Evolutionary conservation across 2,329 filamentous ascomycete genomes (phyloP), one percentile per base, ranked within the genome.

Genomic region (Pseudocercospora crystallina): DNA sequence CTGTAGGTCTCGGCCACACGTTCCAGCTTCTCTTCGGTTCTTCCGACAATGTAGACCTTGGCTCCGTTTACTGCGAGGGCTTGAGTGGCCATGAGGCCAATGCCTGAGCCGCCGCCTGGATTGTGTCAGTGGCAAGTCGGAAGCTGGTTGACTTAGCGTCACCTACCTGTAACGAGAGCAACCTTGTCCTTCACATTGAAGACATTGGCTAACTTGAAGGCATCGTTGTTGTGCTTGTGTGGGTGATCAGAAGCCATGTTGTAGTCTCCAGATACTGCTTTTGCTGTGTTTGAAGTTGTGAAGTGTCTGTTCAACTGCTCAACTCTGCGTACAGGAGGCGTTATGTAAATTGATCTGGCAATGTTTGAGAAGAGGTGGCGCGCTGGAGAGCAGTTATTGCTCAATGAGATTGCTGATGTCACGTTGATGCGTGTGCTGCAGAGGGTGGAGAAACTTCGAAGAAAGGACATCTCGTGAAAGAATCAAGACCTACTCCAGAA

Each of bases 1-100:
- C 69, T 68, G 56, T 75, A 71, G 11, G 64, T 67, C 54, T 75
- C 67, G 9, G 65, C 73, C 5, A 76, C 74, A n/a, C 63, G 69
- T 12, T 76, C 71, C 5, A 77, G 70, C 65, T 77, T 77, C 53
- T 77, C 74, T 47, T 72, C 62, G 8, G 72, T 76, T 15, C 75
- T 69, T 35, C 75, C 74, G 14, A 72, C 69, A 55, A 77, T 76
- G 61, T 78, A 77, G 17, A 76, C 74, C 60, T 76, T 76, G 29
- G 66, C 67, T 2, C 65, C 65, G 51, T 68, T 68, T 41, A 63
- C 49, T 26, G 72, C 72, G 15, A 75, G 66, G 9, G 73, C 69
- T 58, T 76, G 74, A 13, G 69, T 70, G 35, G 69, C 64, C 74
- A 77, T 77, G 49, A 77, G 57, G 15, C 75, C 75, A 52, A 77